A percentile compares a stretch with the other conserved stretches of the same genome.
Evolutionary conservation across 495 filamentous ascomycete species (phyloP).

Genomic region (Trichoderma virens): DNA sequence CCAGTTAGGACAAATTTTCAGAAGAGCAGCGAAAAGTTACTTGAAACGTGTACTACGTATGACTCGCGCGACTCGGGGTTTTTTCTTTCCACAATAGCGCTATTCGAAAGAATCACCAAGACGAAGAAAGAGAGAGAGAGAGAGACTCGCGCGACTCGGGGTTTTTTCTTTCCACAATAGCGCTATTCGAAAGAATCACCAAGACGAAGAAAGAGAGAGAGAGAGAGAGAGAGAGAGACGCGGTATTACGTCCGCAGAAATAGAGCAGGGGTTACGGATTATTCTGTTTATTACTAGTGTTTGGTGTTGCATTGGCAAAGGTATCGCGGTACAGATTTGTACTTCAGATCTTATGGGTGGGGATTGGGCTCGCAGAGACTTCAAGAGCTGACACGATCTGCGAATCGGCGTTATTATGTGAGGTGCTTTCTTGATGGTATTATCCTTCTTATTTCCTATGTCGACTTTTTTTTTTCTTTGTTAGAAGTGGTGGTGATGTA

Average conservation of each 20-base stretch:
- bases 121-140: background rate
- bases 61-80: background rate
- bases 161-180: background rate
- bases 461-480: constrained; percentile 15
- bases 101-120: background rate
- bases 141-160: too few relatives aligned
- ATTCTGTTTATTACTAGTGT: too few relatives aligned
- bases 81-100: background rate
- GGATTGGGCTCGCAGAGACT: background rate
- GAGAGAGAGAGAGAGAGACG: background rate
- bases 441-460: constrained; percentile 13
- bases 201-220: background rate
- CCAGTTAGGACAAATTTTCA: background rate
- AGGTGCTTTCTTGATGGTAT: constrained; percentile 8
- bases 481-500: too few relatives aligned
- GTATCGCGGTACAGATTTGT: background rate
- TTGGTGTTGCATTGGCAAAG: background rate
- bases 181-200: background rate
- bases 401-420: constrained; percentile 27
- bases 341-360: background rate
- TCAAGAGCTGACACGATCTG: constrained; percentile 46
- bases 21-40: background rate
- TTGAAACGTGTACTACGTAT: background rate
- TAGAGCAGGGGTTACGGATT: background rate
- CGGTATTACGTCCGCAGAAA: background rate